Conservation (phyloP, 2,329 filamentous ascomycete species). For the Diaporthe sp. region DNA sequence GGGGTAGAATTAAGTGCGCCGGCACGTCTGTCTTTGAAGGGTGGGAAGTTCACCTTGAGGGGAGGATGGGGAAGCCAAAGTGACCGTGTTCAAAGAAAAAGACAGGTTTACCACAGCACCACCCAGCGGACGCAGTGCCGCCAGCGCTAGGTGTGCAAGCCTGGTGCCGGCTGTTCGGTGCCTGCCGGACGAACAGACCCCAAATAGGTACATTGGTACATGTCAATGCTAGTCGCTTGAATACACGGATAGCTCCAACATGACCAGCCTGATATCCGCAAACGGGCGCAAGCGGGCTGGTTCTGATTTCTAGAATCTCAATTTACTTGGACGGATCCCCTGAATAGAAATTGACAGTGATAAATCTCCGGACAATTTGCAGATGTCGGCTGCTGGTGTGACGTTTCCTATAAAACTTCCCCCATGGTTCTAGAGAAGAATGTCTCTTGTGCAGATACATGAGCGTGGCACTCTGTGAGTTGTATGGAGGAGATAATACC, state of each 20-base stretch:
- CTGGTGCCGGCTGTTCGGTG: slow-evolving; percentile 17
- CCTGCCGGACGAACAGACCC: slow-evolving; percentile 10
- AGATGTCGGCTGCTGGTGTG: background rate
- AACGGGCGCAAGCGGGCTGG: background rate
- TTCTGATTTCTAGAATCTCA: background rate
- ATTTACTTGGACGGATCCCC: background rate
- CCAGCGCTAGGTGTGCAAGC: slow-evolving; percentile 22
- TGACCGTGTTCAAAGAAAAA: slow-evolving; percentile 28
- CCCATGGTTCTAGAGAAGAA: background rate
- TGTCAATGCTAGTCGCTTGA: background rate
- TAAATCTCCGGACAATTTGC: background rate
- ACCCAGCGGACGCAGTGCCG: background rate
- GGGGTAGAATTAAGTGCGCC: slow-evolving; percentile 16
- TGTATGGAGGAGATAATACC: background rate
- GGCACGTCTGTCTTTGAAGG: slow-evolving; percentile 9
- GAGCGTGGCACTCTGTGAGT: background rate
- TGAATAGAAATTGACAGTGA: background rate
- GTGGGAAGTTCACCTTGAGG: background rate
- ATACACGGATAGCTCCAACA: background rate
- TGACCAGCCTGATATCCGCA: background rate
- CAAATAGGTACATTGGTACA: slow-evolving; percentile 18
- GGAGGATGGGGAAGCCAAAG: background rate
- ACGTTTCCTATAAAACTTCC: background rate
- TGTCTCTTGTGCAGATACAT: background rate
- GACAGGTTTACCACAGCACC: slow-evolving; percentile 35